These are phyloP conservation scores for Corymbia citriodora DNA, from an alignment of 441 rosid genomes.

Conservation along the genomic window DNA sequence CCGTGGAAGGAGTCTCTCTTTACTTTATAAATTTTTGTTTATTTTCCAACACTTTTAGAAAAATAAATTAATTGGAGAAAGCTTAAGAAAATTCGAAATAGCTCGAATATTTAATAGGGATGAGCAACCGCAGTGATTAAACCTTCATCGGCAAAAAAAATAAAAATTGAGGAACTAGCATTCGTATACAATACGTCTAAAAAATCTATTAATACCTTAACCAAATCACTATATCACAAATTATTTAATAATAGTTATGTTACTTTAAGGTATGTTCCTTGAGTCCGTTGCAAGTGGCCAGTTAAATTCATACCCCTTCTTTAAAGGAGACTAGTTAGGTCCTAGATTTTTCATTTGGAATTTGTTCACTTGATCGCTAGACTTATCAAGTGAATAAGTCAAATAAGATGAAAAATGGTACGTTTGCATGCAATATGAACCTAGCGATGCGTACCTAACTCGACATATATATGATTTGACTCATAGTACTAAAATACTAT, in stretches of 20 bases:
- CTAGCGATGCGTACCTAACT: neutral
- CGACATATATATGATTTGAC: neutral
- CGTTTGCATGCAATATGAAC: too few species aligned
- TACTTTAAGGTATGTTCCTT: fast-evolving
- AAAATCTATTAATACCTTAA: neutral
- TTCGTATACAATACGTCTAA: neutral
- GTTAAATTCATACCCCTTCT: fast-evolving
- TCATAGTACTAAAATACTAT: neutral
- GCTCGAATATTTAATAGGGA: neutral
- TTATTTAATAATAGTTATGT: neutral
- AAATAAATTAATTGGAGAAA: neutral
- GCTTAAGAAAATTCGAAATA: neutral
- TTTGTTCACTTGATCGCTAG: neutral
- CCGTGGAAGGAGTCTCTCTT: neutral
- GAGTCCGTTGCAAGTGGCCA: fast-evolving
- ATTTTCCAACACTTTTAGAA: neutral
- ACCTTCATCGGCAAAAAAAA: neutral
- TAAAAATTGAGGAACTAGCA: neutral
- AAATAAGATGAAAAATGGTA: too few species aligned
- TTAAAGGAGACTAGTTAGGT: neutral
- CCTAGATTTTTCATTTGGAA: neutral
- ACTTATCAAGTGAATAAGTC: neutral
- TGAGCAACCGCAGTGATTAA: neutral
- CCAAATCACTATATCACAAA: neutral
- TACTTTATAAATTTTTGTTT: neutral